Conservation (phyloP, 768 basidiomycete species). For the Leccinum subgranulosum region DNA sequence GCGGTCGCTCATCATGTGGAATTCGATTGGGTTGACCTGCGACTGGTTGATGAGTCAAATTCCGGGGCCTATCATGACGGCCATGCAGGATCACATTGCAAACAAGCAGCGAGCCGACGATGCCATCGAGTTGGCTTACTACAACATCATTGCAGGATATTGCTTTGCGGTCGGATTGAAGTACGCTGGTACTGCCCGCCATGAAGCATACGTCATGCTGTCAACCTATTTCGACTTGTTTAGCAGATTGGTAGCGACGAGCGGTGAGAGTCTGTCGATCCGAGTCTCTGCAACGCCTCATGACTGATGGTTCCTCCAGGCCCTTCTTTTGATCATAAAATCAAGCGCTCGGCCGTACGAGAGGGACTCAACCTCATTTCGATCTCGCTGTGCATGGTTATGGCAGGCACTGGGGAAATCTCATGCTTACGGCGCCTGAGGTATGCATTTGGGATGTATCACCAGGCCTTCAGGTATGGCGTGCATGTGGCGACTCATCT, state of each 20-base stretch:
- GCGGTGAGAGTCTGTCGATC: conserved; percentile 44
- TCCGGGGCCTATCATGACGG: conserved; percentile 60
- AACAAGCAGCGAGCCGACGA: conserved; percentile 54
- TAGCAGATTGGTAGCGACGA: conserved; percentile 63
- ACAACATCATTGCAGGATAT: conserved; percentile 85
- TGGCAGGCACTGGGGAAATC: conserved; percentile 97
- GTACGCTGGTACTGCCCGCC: conserved; percentile 89
- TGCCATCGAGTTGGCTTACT: conserved; percentile 83
- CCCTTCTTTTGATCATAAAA: conserved; percentile 79
- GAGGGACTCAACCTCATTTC: conserved; percentile 88
- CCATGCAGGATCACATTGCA: conserved; percentile 50
- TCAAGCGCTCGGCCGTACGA: conserved; percentile 82
- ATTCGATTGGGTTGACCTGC: conserved; percentile 61
- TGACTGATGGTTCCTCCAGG: conserved; percentile 40
- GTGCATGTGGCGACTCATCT: conserved; percentile 88
- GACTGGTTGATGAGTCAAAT: conserved; percentile 75
- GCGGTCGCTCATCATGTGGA: conserved; percentile 84
- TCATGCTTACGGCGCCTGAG: conserved; percentile 83
- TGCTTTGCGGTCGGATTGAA: conserved; percentile 92
- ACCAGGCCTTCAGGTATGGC: conserved; percentile 76
- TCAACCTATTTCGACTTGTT: conserved; percentile 81
- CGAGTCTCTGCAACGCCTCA: background rate
- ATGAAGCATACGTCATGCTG: conserved; percentile 82
- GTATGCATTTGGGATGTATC: conserved; percentile 85
- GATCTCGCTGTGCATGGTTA: conserved; percentile 84